Evolutionary conservation across 441 rosid genomes (phyloP).

Genomic region (Pelargonium citronellum): DNA sequence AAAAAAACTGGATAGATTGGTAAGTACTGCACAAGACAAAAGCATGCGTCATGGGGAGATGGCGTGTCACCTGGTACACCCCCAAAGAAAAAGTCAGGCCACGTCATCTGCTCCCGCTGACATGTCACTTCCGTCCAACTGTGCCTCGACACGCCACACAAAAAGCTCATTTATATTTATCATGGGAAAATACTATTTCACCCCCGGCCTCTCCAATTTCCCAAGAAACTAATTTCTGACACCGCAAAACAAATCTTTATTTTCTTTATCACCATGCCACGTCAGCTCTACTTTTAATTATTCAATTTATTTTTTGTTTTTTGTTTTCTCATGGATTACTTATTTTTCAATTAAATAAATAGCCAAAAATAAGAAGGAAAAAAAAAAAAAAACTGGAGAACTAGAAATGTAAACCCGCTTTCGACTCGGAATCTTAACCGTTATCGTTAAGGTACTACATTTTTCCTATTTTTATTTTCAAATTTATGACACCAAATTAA

Average conservation of each 20-base stretch:
- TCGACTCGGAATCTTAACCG: not conserved
- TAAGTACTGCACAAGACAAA: not conserved
- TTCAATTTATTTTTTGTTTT: too few species aligned
- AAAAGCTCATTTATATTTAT: not conserved
- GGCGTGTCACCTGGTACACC: not conserved
- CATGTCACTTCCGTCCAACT: not conserved
- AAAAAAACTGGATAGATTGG: too few species aligned
- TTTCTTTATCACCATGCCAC: not conserved
- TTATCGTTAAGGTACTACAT: not conserved
- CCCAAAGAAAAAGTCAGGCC: not conserved
- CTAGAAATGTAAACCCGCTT: not conserved
- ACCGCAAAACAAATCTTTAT: not conserved
- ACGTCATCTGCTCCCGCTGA: slow-evolving; percentile 3
- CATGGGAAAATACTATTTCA: not conserved
- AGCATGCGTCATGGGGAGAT: slow-evolving; percentile 6
- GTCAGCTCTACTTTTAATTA: slow-evolving; percentile 1
- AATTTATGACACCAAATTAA: too few species aligned
- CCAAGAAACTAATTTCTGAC: not conserved
- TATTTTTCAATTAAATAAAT: not conserved
- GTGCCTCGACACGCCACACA: not conserved
- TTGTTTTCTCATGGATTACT: too few species aligned
- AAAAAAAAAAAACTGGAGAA: too few species aligned
- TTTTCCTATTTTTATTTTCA: too few species aligned
- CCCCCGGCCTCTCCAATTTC: not conserved
- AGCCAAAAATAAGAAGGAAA: too few species aligned